phyloP scores from a whole-genome alignment of 768 basidiomycete species.

The Boletus bicolor region DNA sequence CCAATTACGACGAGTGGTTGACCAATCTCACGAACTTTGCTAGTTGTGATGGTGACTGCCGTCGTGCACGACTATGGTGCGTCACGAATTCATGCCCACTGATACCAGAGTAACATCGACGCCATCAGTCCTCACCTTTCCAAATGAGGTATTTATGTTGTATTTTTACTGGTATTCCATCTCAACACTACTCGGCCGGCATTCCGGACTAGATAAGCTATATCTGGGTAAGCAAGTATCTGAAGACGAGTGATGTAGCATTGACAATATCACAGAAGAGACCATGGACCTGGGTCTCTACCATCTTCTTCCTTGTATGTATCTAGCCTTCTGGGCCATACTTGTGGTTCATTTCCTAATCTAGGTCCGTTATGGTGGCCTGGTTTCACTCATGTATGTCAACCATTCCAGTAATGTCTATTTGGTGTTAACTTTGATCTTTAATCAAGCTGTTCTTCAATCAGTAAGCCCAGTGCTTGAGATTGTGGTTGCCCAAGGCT shows the following conservation, averaged over 20 bases:
- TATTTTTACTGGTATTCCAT: neutral
- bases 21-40: neutral
- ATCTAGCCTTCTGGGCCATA: neutral
- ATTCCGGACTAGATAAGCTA: neutral
- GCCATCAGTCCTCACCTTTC: constrained; percentile 5
- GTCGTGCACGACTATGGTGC: constrained; percentile 5
- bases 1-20: neutral
- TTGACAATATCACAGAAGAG: neutral
- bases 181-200: neutral
- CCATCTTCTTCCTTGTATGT: constrained; percentile 1
- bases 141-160: constrained; percentile 1
- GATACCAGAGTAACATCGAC: neutral
- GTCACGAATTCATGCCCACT: neutral
- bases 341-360: too few relatives aligned
- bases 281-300: constrained; percentile 8
- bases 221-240: constrained; percentile 5
- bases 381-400: neutral
- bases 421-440: neutral
- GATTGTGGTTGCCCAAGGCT: neutral
- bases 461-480: neutral
- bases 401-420: neutral
- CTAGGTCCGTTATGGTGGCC: constrained; percentile 12
- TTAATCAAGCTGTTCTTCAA: neutral
- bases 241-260: neutral
- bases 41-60: constrained; percentile 1